Evolutionary conservation across 257 asterid species (phyloP), one percentile per base, ranked within the genome.

Genomic region (Datura wrightii): DNA sequence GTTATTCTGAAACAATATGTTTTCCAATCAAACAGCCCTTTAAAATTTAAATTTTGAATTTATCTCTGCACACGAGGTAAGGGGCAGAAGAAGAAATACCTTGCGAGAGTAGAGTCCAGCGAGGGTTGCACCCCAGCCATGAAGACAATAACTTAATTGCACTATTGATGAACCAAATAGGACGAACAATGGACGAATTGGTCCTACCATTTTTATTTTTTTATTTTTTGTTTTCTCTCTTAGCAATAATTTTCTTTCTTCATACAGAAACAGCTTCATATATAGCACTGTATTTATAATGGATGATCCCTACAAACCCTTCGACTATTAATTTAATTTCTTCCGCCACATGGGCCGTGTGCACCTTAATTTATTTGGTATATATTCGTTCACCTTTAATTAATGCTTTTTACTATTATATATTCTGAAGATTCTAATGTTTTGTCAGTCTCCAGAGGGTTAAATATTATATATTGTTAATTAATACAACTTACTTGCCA

Each of bases 91-190:
- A 83, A 6, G 5, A 2, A 16, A 83, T 79, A 92, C 97, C 92
- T 93, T 90, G 55, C 94, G 89, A 53, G 89, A 84, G 90, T 91
- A 93, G 84, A 89, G 92, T 78, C 87, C 92, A 50, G 92, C 76
- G 19, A 92, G 93, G 82, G 90, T 79, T 82, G 93, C 92, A 80
- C 94, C 94, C 93, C 94, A 93, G 24, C 94, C 94, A 37, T 88
- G 90, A 48, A 58, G 54, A n/a, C 39, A 36, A 87, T 86, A 93
- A 55, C 91, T 81, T 89, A 85, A 53, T 89, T 93, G 95, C 83
- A 93, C 94, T 2, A 93, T 85, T 44, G 95, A 93, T 48, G 95
- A 93, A 10, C 97, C 97, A 89, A 93, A 92, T 59, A 93, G 86
- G 72, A 92, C 94, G 78, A 93, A 78, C 85, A 80, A 86, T 1